Evolutionary conservation across 1,284 basidiomycete genomes (phyloP), one percentile per base, ranked within the genome.

Genomic region (Tilletia horrida): DNA sequence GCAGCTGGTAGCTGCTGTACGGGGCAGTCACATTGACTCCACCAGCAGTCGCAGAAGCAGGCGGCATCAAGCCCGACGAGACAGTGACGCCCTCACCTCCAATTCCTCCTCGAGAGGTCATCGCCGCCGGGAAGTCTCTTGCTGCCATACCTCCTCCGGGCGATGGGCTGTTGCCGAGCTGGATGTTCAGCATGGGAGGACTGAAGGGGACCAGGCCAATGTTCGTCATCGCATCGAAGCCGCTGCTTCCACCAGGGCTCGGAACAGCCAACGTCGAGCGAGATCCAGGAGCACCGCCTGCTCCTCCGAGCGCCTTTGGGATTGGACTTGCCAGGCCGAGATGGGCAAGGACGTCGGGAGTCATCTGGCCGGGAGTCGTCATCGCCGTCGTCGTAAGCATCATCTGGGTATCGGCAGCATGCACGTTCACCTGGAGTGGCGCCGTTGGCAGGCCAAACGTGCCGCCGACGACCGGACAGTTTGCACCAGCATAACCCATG

Each of bases 1-100:
- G 55, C 9, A 59, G 55, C 31, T 59, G 55, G 31, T 31, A 35
- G 27, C 55, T 59, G 55, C 55, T 59, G 55, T 59, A 59, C 55
- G 55, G 55, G 9, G 55, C 55, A 25, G 55, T 59, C 27, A 59
- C 16, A 16, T 29, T 29, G 3, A 48, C 16, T 16, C 45, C 45
- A 23, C 6, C 45, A 18, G 45, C 18, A 4, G 45, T 18, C 16
- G 45, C 45, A 4, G 21, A 6, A 6, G 45, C 16, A 7, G 6
- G 45, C 45, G 21, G 18, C 45, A 23, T 48, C 45, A 48, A 48
- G 45, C 45, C 45, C 45, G 45, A 40, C 35, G 35, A 40, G 11
- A 4, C 35, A 40, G 35, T 40, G 4, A 40, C 35, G 35, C 35
- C 35, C 11, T 40, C 35, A 11, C 35, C 35, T 4, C 35, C 35